These are phyloP conservation scores for Suhomyces anneliseae DNA, from an alignment of 1,139 yeast genomes.

Conservation along the genomic window DNA sequence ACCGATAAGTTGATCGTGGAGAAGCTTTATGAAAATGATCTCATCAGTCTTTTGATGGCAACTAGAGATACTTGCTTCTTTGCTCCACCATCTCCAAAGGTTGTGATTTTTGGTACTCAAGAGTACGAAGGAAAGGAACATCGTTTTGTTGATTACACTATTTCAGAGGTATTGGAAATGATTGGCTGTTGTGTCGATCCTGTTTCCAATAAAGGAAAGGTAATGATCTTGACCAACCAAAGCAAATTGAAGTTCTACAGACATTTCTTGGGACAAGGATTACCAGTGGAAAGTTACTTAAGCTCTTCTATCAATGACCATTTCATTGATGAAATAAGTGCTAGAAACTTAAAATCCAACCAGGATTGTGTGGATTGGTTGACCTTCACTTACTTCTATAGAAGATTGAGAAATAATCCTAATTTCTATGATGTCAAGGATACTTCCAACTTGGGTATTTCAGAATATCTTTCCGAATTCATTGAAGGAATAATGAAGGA, in stretches of 20 bases:
- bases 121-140: conserved; percentile 73
- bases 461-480: conserved; percentile 78
- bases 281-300: conserved; percentile 83
- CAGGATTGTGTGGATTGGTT: conserved; percentile 93
- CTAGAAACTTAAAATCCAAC: conserved; percentile 60
- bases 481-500: conserved; percentile 75
- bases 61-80: conserved; percentile 55
- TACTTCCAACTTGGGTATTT: conserved; percentile 64
- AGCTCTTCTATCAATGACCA: conserved; percentile 61
- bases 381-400: conserved; percentile 78
- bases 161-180: conserved; percentile 71
- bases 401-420: conserved; percentile 80
- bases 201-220: conserved; percentile 29
- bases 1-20: conserved; percentile 57
- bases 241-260: conserved; percentile 63
- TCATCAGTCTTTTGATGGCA: conserved; percentile 55
- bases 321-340: conserved; percentile 69
- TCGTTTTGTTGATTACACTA: conserved; percentile 65
- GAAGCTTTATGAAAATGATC: conserved; percentile 49
- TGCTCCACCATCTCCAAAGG: conserved; percentile 54
- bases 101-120: conserved; percentile 71
- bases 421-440: conserved; percentile 80
- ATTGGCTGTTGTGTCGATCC: conserved; percentile 55
- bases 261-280: conserved; percentile 68
- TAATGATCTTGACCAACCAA: conserved; percentile 56